These are phyloP conservation scores for Curvularia spicifera DNA, from an alignment of 2,329 filamentous ascomycete species.

Conservation along the genomic window DNA sequence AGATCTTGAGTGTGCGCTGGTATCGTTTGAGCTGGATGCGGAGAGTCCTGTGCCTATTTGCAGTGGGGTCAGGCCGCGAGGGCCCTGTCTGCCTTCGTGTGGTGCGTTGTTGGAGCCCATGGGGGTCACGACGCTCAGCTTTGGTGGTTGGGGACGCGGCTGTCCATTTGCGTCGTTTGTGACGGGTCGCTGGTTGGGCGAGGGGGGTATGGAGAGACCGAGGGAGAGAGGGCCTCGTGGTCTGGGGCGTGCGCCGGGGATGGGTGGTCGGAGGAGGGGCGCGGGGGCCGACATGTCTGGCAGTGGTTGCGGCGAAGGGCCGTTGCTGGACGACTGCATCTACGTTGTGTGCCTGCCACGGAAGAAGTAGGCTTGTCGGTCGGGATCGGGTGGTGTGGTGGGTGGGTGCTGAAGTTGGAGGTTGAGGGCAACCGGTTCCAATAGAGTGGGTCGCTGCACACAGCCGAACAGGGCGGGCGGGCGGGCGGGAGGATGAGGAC, in stretches of 20 bases:
- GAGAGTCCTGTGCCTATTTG: slow-evolving; percentile 62
- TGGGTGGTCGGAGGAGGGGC: slow-evolving; percentile 81
- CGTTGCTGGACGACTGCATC: slow-evolving; percentile 38
- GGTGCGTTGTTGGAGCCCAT: slow-evolving; percentile 79
- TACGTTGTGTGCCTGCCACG: slow-evolving; percentile 18
- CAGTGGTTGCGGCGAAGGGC: slow-evolving; percentile 29
- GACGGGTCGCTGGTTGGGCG: slow-evolving; percentile 80
- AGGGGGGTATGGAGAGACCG: slow-evolving; percentile 88
- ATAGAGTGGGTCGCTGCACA: slow-evolving; percentile 37
- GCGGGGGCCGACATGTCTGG: slow-evolving; percentile 74
- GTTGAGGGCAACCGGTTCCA: slow-evolving; percentile 36
- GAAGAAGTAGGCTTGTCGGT: slow-evolving; percentile 1
- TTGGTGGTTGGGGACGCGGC: slow-evolving; percentile 71
- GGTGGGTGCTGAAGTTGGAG: slow-evolving; percentile 27
- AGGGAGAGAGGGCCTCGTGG: slow-evolving; percentile 75
- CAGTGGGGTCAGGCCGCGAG: slow-evolving; percentile 61
- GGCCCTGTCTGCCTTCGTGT: slow-evolving; percentile 67
- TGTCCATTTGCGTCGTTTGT: slow-evolving; percentile 62
- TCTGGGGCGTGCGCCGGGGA: slow-evolving; percentile 68
- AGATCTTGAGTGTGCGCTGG: slow-evolving; percentile 79
- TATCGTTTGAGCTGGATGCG: slow-evolving; percentile 79
- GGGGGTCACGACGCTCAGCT: slow-evolving; percentile 83
- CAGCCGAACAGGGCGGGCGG: slow-evolving; percentile 40
- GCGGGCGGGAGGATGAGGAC: slow-evolving; percentile 12
- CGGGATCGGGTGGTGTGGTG: background rate